These are phyloP conservation scores for Gnomoniopsis sp. DNA, from an alignment of 2,329 filamentous ascomycete species.

Conservation along the genomic window DNA sequence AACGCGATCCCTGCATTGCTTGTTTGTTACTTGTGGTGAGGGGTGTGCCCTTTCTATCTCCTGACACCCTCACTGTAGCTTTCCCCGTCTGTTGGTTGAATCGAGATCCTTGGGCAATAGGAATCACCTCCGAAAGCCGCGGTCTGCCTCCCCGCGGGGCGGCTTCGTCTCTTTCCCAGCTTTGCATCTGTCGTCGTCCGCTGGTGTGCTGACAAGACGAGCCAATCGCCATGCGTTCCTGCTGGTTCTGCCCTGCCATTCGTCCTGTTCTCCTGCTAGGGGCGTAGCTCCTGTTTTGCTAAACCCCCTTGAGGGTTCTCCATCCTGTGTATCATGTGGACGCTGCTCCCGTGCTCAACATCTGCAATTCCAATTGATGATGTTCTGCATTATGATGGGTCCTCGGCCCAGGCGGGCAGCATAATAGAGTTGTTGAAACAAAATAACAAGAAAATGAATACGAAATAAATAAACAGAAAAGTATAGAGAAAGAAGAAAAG, in stretches of 20 bases:
- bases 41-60: neutral
- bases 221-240: neutral
- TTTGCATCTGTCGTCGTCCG: neutral
- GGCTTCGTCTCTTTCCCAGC: neutral
- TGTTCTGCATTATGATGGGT: neutral
- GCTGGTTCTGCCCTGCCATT: neutral
- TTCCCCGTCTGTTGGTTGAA: neutral
- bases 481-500: conserved; percentile 15
- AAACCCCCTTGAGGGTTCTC: too few relatives aligned
- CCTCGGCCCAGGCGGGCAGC: conserved; percentile 12
- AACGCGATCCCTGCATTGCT: neutral
- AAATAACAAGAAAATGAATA: conserved; percentile 18
- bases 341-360: neutral
- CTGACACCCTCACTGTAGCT: neutral
- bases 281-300: too few relatives aligned
- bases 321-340: neutral
- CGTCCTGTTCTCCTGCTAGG: too few relatives aligned
- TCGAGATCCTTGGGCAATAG: neutral
- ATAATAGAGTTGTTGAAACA: conserved; percentile 16
- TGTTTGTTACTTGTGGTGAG: neutral
- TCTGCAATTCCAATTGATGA: neutral
- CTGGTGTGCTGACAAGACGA: neutral
- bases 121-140: neutral
- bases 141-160: neutral
- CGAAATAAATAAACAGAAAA: conserved; percentile 19